Evolutionary conservation across 129 eudicot species (phyloP).

Genomic region (Ambrosia artemisiifolia): DNA sequence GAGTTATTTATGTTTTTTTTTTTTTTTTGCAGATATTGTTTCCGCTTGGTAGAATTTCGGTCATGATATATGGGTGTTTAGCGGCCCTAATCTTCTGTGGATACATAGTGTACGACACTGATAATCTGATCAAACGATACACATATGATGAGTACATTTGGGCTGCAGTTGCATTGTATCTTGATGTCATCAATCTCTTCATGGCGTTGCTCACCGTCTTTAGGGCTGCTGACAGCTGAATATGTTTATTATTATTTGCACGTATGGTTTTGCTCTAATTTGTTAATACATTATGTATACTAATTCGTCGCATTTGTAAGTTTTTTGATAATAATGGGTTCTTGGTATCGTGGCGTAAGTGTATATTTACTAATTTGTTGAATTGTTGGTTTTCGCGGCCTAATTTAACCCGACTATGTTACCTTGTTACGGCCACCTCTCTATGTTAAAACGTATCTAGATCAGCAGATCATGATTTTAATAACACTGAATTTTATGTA

Average conservation of each 20-base stretch:
- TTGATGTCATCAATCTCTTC: conserved; percentile 65
- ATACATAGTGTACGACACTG: conserved; percentile 59
- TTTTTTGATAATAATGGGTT: neutral
- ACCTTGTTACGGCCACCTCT: too few relatives aligned
- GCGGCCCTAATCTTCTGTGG: conserved; percentile 69
- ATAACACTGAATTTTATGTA: too few relatives aligned
- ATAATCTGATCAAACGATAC: conserved; percentile 60
- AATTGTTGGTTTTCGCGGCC: neutral
- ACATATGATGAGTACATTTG: conserved; percentile 61
- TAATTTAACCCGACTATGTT: neutral
- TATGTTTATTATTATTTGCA: neutral
- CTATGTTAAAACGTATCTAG: too few relatives aligned
- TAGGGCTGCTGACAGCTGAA: conserved; percentile 51
- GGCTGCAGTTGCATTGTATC: conserved; percentile 62
- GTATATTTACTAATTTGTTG: neutral
- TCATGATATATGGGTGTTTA: conserved; percentile 60
- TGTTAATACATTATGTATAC: neutral
- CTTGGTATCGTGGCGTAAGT: neutral
- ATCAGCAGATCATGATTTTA: too few relatives aligned
- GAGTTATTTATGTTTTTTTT: neutral
- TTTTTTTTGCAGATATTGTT: conserved; percentile 42
- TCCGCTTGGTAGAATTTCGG: conserved; percentile 47
- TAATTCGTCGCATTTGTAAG: neutral
- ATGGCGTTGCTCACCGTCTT: conserved; percentile 42
- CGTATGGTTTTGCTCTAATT: neutral